Evolutionary conservation across 1,284 basidiomycete species (phyloP), one percentile per base, ranked within the genome.

Genomic region (Hymenochaete sp.): DNA sequence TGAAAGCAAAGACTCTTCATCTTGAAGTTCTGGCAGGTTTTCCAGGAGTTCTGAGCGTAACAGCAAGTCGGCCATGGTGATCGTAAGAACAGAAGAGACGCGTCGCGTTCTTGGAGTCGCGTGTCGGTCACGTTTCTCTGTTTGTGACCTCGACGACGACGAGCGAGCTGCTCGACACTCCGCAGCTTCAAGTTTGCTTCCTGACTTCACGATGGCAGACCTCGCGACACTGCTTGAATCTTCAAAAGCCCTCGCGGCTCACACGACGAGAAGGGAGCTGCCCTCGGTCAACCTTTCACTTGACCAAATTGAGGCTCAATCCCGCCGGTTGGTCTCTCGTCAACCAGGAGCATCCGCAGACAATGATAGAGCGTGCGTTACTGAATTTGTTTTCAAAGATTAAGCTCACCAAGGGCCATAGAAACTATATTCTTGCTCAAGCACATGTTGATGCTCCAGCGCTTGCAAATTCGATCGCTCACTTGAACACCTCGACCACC

Each of bases 221-320:
- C 68, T 89, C 2, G 78, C 82, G 32, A 72, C 84, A 3, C 67
- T 90, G 32, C 64, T 90, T 51, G 75, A 77, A 39, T 74, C 79
- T 28, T 86, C 84, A 4, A 79, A 74, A 56, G 77, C 75, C 21
- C 72, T 90, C 33, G 88, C 79, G 9, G 78, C 82, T 0, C 83
- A 90, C 59, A 65, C 89, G 25, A 72, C 79, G 5, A 71, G 75
- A 32, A 81, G 83, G 3, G 86, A 92, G 53, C 66, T 96, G 1
- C 92, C 92, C 6, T 76, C 82, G 3, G 82, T 96, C 27, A 79
- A 89, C 52, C 79, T 95, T 39, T 87, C 87, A 3, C 72, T 96
- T 31, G 90, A 93, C 63, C 90, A 96, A 66, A 87, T 96, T 53
- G 90, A 96, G 61, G 82, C 82, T 0, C 89, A 93, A 63, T 88